phyloP scores from a whole-genome alignment of 768 basidiomycete genomes.

The Lentinula sp. region DNA sequence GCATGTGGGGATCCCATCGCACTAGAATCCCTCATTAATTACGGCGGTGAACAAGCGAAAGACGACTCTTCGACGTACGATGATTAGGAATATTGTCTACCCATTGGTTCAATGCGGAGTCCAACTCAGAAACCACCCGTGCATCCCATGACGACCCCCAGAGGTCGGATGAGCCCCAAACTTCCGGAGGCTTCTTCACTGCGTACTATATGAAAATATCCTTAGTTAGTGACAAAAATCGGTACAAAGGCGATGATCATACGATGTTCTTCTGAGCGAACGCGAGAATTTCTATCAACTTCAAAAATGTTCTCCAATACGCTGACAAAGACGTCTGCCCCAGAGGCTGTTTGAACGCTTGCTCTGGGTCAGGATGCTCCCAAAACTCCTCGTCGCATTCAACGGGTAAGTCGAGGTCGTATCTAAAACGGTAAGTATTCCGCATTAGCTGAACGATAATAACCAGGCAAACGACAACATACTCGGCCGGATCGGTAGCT shows the following conservation, averaged over 20 bases:
- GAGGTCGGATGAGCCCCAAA: not conserved
- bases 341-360: conserved; percentile 44
- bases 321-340: not conserved
- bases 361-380: conserved; percentile 32
- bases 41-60: not conserved
- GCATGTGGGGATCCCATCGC: conserved; percentile 38
- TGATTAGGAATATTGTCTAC: conserved; percentile 42
- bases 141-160: not conserved
- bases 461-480: not conserved
- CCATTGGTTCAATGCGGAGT: conserved; percentile 56
- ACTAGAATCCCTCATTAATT: conserved; percentile 18
- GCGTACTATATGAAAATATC: not conserved
- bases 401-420: conserved; percentile 47
- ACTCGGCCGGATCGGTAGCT: conserved; percentile 3
- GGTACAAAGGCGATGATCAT: conserved; percentile 9
- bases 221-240: not conserved
- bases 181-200: not conserved
- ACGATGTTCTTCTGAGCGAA: conserved; percentile 46
- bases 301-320: conserved; percentile 34
- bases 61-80: conserved; percentile 13
- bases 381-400: conserved; percentile 60
- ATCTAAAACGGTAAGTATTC: conserved; percentile 30
- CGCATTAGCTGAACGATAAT: not conserved
- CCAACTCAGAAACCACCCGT: conserved; percentile 20
- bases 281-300: conserved; percentile 41